A percentile compares a stretch with the other conserved stretches of the same genome.
phyloP scores from a whole-genome alignment of 2,329 filamentous ascomycete genomes.

The Didymella exigua region DNA sequence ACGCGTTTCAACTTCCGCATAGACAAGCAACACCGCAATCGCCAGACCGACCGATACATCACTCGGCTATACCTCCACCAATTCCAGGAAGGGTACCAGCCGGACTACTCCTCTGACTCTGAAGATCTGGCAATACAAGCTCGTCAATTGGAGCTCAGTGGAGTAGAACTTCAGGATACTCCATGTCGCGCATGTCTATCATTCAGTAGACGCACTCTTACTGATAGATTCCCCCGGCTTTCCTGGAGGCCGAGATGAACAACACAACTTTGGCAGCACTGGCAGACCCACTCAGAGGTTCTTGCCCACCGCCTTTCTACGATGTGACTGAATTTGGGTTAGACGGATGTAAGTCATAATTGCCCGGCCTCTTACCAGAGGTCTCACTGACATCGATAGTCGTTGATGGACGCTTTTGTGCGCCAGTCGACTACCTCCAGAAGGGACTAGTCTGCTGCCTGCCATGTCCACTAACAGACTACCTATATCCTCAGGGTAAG shows the following conservation, averaged over 20 bases:
- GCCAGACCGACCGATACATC: conserved; percentile 17
- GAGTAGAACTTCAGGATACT: conserved; percentile 3
- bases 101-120: conserved; percentile 6
- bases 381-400: conserved; percentile 52
- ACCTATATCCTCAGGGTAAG: conserved; percentile 67
- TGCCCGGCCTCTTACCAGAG: background rate
- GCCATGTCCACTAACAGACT: conserved; percentile 86
- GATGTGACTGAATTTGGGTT: conserved; percentile 65
- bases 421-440: conserved; percentile 50
- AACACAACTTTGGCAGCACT: conserved; percentile 33
- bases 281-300: conserved; percentile 49
- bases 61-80: conserved; percentile 17
- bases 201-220: conserved; percentile 20
- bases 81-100: conserved; percentile 14
- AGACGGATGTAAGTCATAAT: conserved; percentile 68
- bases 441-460: conserved; percentile 74
- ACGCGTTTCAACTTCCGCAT: conserved; percentile 38
- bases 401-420: conserved; percentile 63
- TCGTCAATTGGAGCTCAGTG: background rate
- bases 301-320: conserved; percentile 73
- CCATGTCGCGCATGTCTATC: conserved; percentile 31
- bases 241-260: conserved; percentile 29
- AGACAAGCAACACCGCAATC: conserved; percentile 26
- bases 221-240: background rate
- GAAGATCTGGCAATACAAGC: background rate